These are phyloP conservation scores for Capniomyces stellatus DNA, from an alignment of 371 early-diverging fungal genomes.

Conservation along the genomic window DNA sequence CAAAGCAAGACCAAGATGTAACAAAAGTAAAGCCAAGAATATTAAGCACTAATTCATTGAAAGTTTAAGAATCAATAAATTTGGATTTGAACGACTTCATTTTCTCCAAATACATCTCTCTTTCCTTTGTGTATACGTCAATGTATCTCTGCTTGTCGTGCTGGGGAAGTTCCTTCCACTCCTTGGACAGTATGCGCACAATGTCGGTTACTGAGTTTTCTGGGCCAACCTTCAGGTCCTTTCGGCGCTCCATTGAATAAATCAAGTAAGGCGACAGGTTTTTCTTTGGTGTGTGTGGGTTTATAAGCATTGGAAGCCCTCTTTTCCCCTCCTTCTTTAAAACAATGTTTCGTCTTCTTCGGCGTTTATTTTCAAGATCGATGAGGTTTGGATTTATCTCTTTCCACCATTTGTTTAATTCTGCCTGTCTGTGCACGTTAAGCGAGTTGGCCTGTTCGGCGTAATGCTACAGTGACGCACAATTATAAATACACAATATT, in stretches of 20 bases:
- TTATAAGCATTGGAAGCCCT: neutral
- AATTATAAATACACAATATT: no score
- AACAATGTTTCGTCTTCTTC: conserved; percentile 7
- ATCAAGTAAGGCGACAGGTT: neutral
- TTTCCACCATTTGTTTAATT: conserved; percentile 15
- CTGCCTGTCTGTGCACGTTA: conserved; percentile 1
- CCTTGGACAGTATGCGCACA: neutral
- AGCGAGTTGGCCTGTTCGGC: neutral
- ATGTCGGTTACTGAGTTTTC: neutral
- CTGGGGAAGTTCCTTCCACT: neutral
- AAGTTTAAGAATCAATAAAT: no score
- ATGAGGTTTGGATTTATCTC: conserved; percentile 7
- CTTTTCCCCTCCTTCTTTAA: neutral
- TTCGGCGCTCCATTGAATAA: neutral
- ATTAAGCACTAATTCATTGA: no score
- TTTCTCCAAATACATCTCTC: neutral
- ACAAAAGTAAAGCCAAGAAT: no score
- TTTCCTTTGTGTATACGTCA: neutral
- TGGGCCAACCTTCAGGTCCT: neutral
- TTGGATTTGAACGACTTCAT: no score
- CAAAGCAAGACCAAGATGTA: no score
- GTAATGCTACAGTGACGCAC: no score
- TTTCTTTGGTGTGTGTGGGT: neutral
- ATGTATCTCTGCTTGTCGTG: neutral
- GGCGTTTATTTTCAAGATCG: conserved; percentile 15